phyloP scores from a whole-genome alignment of 805 yeast species.

The Ogataea degrootiae region DNA sequence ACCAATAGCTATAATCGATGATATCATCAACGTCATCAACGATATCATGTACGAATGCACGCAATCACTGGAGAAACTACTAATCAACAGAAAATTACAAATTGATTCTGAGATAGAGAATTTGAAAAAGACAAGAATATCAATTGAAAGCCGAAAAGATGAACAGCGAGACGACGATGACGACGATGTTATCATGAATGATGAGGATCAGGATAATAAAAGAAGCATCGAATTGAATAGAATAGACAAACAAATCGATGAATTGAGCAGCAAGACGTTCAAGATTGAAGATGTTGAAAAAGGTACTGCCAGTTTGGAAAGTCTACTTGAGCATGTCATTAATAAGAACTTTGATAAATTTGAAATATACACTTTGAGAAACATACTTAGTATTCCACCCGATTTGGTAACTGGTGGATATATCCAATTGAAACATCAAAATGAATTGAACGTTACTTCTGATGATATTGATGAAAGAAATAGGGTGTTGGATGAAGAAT shows the following conservation, averaged over 20 bases:
- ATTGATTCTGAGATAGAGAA: slow-evolving; percentile 14
- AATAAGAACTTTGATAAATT: slow-evolving; percentile 82
- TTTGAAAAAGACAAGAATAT: too few species aligned
- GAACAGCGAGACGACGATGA: slow-evolving; percentile 9
- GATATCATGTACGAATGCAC: slow-evolving; percentile 80
- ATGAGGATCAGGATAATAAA: slow-evolving; percentile 4
- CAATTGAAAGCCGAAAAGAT: slow-evolving; percentile 5
- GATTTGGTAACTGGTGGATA: slow-evolving; percentile 63
- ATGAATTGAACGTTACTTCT: slow-evolving; percentile 35
- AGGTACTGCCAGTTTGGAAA: slow-evolving; percentile 81
- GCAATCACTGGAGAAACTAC: slow-evolving; percentile 66
- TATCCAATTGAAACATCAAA: slow-evolving; percentile 66
- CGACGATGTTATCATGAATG: slow-evolving; percentile 26
- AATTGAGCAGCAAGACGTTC: slow-evolving; percentile 6
- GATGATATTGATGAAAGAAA: not conserved
- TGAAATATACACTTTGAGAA: slow-evolving; percentile 76
- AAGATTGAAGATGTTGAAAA: slow-evolving; percentile 48
- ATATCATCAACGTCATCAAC: slow-evolving; percentile 82
- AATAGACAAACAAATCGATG: not conserved
- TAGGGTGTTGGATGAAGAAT: slow-evolving; percentile 19
- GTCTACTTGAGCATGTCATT: slow-evolving; percentile 66
- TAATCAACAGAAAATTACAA: slow-evolving; percentile 35
- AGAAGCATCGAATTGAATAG: not conserved
- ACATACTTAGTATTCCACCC: slow-evolving; percentile 65
- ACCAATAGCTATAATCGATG: slow-evolving; percentile 79